Evolutionary conservation across 225 moss, liverwort and hornwort species (phyloP), one percentile per base, ranked within the genome.

Genomic region (Physcomitrium patens): DNA sequence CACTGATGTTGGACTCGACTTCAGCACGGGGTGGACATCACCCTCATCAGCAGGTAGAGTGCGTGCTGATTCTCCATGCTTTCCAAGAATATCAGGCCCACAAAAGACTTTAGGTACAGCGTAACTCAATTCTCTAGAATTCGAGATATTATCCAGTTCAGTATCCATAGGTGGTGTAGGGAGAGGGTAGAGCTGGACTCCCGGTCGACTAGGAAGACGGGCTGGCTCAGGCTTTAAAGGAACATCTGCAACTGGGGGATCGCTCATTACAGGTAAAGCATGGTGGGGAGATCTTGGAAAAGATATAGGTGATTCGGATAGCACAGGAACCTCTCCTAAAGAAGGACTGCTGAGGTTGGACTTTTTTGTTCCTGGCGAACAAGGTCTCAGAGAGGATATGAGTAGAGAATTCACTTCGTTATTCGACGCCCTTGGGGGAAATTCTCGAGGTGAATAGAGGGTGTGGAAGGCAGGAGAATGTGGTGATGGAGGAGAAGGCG

Each of bases 221-320:
- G 27, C 12, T 37, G 72, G 24, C 54, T 75, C 69, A 52, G 78
- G 26, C 31, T 14, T 42, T 48, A 8, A n/a, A 41, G 60, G 62
- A 46, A 56, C 27, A 57, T 60, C 61, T 12, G 45, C 53, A 63
- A 72, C 67, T 52, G 7, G 26, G 50, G 23, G 68, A 69, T 46
- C 67, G 64, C 67, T 68, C 66, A 56, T 46, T 12, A 68, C 64
- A 17, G 50, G 16, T 8, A 41, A 45, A 5, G 28, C 67, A 28
- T 31, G 45, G 43, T 48, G 47, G 13, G 65, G 70, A 63, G 82
- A 60, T 63, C 60, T 71, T 72, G 75, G 68, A 24, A 78, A 61
- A 45, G 63, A 83, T 50, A 72, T 79, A 55, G 78, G 76, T 72
- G 83, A 83, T 16, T 70, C 45, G 24, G 79, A 76, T 16, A 79